Conservation (phyloP, 192 early-diverging fungal genomes). For the Endogone sp. region DNA sequence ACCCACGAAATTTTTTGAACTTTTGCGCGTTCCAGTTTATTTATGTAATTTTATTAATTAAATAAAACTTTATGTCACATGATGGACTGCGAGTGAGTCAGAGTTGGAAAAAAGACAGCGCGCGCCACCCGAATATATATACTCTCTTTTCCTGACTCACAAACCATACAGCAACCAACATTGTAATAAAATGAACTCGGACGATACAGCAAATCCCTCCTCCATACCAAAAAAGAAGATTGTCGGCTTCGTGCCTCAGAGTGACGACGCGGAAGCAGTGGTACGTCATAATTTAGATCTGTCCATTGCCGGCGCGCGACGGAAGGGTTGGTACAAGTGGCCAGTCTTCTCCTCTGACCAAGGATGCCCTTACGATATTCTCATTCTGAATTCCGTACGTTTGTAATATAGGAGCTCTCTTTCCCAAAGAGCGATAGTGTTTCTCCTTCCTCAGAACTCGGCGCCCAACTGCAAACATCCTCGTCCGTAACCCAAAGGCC, state of each 20-base stretch:
- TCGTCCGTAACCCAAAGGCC: not conserved
- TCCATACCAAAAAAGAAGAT: not conserved
- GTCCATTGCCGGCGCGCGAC: not conserved
- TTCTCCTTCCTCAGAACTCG: not conserved
- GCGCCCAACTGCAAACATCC: not conserved
- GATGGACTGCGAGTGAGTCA: no score
- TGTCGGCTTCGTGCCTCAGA: not conserved
- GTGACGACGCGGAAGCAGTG: not conserved
- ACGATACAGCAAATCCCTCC: not conserved
- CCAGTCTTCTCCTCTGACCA: not conserved
- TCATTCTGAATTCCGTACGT: not conserved
- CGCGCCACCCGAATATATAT: not conserved
- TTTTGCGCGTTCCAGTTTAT: no score
- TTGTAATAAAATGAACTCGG: not conserved
- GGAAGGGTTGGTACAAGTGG: not conserved
- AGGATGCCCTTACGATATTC: not conserved
- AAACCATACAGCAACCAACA: not conserved
- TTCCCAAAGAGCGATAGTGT: not conserved
- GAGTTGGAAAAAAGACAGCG: no score
- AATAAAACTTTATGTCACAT: no score
- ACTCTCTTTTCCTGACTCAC: not conserved
- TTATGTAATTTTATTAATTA: no score
- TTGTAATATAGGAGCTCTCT: not conserved
- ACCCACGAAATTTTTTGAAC: no score
- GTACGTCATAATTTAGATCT: not conserved